phyloP scores from a whole-genome alignment of 495 filamentous ascomycete genomes.

The Talaromyces ruber region DNA sequence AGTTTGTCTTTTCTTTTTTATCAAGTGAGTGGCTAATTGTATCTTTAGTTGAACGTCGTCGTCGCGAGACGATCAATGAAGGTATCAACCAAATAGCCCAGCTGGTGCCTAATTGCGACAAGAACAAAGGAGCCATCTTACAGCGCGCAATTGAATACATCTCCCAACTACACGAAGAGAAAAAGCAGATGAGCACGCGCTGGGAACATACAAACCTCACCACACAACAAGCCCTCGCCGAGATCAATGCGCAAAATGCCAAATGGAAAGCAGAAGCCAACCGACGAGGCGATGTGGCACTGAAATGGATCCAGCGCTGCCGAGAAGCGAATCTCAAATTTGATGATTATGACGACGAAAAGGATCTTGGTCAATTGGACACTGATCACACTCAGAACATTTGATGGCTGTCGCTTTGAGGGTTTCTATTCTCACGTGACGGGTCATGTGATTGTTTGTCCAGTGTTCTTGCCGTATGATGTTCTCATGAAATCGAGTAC shows the following conservation, averaged over 20 bases:
- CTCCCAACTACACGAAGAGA: constrained; percentile 87
- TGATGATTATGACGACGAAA: constrained; percentile 38
- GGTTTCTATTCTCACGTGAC: not conserved
- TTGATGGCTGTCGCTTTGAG: not conserved
- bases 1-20: too few relatives aligned
- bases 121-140: constrained; percentile 96
- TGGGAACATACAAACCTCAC: constrained; percentile 96
- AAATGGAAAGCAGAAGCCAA: constrained; percentile 80
- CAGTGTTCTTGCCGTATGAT: not conserved
- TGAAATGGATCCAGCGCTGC: constrained; percentile 78
- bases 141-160: constrained; percentile 94
- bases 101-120: constrained; percentile 95
- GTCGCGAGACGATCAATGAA: constrained; percentile 97
- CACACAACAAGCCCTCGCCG: constrained; percentile 86
- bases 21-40: too few relatives aligned
- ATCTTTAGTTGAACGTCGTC: constrained; percentile 79
- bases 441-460: not conserved
- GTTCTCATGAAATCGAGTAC: not conserved
- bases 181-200: constrained; percentile 86
- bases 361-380: constrained; percentile 31
- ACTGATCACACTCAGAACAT: constrained; percentile 24
- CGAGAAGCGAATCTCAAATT: constrained; percentile 62
- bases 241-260: constrained; percentile 80
- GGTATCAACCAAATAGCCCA: constrained; percentile 98
- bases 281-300: constrained; percentile 32